phyloP scores from a whole-genome alignment of 176 grass and related monocot species.

The Musa schizocarpa region DNA sequence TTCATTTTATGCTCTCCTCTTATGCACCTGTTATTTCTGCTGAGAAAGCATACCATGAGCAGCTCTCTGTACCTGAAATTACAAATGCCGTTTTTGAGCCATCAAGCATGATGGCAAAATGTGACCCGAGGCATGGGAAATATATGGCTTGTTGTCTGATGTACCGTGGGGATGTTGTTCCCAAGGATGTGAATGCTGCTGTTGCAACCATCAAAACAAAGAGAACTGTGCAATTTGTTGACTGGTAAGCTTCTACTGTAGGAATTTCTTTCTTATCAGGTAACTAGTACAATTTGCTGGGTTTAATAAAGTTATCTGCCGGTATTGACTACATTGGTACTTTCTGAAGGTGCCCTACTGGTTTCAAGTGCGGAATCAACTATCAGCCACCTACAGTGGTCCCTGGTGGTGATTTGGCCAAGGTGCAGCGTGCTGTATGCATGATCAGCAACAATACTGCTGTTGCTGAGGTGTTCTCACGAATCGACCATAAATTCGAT shows the following conservation, averaged over 20 bases:
- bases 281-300: not conserved
- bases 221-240: conserved; percentile 92
- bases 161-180: conserved; percentile 96
- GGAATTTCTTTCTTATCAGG: not conserved
- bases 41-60: conserved; percentile 96
- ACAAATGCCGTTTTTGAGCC: conserved; percentile 95
- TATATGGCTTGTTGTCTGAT: conserved; percentile 98
- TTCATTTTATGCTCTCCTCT: conserved; percentile 97
- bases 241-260: conserved; percentile 57
- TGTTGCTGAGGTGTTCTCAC: conserved; percentile 70
- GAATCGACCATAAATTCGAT: conserved; percentile 84
- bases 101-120: conserved; percentile 98
- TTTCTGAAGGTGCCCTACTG: conserved; percentile 59
- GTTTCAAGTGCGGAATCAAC: conserved; percentile 89
- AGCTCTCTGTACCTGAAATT: conserved; percentile 92
- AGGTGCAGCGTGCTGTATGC: conserved; percentile 85
- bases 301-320: not conserved
- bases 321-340: not conserved
- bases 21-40: conserved; percentile 95
- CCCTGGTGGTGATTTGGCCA: conserved; percentile 72
- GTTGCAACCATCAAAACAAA: conserved; percentile 96
- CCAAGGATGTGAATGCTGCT: conserved; percentile 92
- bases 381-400: conserved; percentile 83
- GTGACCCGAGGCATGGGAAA: conserved; percentile 92
- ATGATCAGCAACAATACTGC: conserved; percentile 96